Base-by-base conservation (phyloP, 83 land plant genomes). In the Diphasiastrum complanatum region DNA sequence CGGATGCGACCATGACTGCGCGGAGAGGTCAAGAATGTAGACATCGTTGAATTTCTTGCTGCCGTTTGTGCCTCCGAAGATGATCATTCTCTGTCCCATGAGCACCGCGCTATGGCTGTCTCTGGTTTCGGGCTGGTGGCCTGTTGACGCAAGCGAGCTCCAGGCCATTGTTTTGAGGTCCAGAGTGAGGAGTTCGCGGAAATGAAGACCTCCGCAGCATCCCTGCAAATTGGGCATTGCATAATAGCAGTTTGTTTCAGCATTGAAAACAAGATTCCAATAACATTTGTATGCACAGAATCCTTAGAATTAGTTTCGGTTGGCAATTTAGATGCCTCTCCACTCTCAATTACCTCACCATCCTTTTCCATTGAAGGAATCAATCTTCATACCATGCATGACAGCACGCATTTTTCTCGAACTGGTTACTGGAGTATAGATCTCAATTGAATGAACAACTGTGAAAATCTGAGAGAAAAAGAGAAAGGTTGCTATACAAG, bases 161-260 rank as follows among this genome's bases (percentile, higher is more conserved):
- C 89, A 85, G 1, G 63, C 46, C 86, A 79, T 85, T 32, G 78
- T 82, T 18, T 65, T 51, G 18, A 85, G 82, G 61, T 85, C 66
- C 3, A 82, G 68, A 19, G 67, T 51, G 1, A 85, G 79, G 6
- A 85, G 81, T 52, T 85, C 89, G 28, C 79, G 71, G 67, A 82
- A 85, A 63, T 85, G 89, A 63, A 82, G 36, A 0, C 89, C 85
- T 16, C 85, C 89, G 60, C 89, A 75, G 60, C 89, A 85, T 34
- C 89, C 89, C 89, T 85, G 60, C 0, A 34, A 51, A n/a, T 6
- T 34, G 23, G 33, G 2, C 18, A 18, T 41, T 14, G 12, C n/a
- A 18, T 14, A 14, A 14, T 18, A 41, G 12, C n/a, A 41, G 45
- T n/a, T n/a, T n/a, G n/a, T n/a, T n/a, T n/a, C n/a, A n/a, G n/a